Percentiles rank a stretch among this genome's conserved stretches.
phyloP scores from a whole-genome alignment of 2,329 filamentous ascomycete genomes.

The Botrytis byssoidea region DNA sequence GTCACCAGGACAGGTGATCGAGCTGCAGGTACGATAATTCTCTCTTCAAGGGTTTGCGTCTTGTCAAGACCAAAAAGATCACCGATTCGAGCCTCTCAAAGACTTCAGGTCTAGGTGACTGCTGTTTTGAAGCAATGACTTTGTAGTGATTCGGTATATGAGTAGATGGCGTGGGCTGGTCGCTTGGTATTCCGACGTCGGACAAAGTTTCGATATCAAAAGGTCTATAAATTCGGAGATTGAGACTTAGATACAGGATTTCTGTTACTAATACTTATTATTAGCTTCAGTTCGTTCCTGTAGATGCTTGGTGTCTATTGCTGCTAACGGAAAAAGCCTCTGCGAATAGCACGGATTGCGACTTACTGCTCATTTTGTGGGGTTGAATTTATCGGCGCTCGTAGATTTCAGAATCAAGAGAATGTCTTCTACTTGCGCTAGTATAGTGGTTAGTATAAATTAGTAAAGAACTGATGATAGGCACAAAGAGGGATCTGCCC shows the following conservation, averaged over 20 bases:
- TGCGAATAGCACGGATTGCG: not conserved
- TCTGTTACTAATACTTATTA: not conserved
- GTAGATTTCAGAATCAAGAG: not conserved
- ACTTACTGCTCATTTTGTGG: not conserved
- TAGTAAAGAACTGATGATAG: not conserved
- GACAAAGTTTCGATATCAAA: not conserved
- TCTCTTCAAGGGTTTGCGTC: not conserved
- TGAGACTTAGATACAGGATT: not conserved
- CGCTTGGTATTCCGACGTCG: not conserved
- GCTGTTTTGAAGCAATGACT: accelerated
- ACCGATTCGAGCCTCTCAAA: not conserved
- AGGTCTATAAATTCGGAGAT: not conserved
- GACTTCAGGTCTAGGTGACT: not conserved
- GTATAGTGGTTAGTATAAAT: too few relatives aligned
- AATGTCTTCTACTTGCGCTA: not conserved
- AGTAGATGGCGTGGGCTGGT: not conserved
- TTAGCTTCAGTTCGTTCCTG: not conserved
- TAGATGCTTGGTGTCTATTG: not conserved
- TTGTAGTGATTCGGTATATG: not conserved
- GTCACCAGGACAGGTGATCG: not conserved
- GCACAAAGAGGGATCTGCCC: not conserved
- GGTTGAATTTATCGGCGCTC: not conserved
- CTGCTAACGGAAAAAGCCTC: not conserved
- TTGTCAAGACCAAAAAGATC: not conserved
- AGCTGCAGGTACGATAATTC: not conserved